Base-by-base conservation (phyloP, 305 asterid genomes). In the Galium porrigens region DNA sequence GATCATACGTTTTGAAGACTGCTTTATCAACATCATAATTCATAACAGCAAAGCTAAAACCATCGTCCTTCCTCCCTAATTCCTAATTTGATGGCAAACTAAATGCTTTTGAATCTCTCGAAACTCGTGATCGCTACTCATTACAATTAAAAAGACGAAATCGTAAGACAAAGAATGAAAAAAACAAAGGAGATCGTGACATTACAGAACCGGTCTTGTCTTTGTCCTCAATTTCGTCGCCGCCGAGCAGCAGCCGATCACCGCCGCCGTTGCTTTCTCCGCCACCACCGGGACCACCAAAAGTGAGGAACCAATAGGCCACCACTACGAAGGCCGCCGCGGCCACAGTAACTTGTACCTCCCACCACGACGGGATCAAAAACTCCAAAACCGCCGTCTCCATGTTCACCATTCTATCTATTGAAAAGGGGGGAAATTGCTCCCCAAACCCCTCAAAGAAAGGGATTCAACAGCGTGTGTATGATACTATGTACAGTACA, bases 331-430 rank as follows among this genome's bases (percentile, higher is more conserved):
- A 86, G n/a, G 82, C 94, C 69, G 92, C 86, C 8, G 95, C 85
- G 34, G 84, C 90, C 64, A 81, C 61, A 46, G 98, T 77, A 58
- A 89, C 90, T 77, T 91, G 90, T 65, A 89, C 82, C 82, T 91
- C 96, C 98, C 96, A 88, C 95, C 92, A 85, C 22, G 96, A 86
- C 68, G 98, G 98, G 70, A 85, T 42, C 34, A 89, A 77, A 74
- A 84, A 73, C 76, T 79, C 87, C 80, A 88, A 67, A 70, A 85
- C 72, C 55, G 82, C 69, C 65, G 86, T 82, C 75, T 78, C 82
- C 74, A 68, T 34, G 37, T 36, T 58, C 66, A 57, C 61, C 74
- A 70, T 70, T 32, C 41, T 64, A 37, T 29, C 5, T 30, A 64
- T 48, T 5, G 32, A 57, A 30, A 25, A 12, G 12, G 8, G 15